phyloP scores from a whole-genome alignment of 2,329 filamentous ascomycete species.

The Arthrobotrys musiformis region DNA sequence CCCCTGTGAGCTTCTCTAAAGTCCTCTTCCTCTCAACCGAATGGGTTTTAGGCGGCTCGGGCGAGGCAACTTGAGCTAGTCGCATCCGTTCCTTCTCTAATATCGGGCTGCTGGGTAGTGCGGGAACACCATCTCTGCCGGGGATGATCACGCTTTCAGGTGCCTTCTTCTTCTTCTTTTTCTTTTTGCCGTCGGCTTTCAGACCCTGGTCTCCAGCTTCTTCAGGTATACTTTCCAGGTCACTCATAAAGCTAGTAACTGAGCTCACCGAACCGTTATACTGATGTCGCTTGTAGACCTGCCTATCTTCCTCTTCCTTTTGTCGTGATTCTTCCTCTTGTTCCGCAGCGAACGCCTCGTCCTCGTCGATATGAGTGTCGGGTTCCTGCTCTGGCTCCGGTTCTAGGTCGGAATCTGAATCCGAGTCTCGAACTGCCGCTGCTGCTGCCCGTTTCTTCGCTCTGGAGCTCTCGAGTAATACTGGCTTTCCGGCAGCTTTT shows the following conservation, averaged over 20 bases:
- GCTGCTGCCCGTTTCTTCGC: slow-evolving; percentile 29
- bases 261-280: slow-evolving; percentile 50
- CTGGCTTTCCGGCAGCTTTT: slow-evolving; percentile 29
- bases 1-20: slow-evolving; percentile 33
- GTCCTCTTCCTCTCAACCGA: slow-evolving; percentile 29
- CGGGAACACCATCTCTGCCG: slow-evolving; percentile 39
- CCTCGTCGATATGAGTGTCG: slow-evolving; percentile 23
- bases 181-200: slow-evolving; percentile 28
- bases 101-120: slow-evolving; percentile 45
- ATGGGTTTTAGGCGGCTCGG: slow-evolving; percentile 25
- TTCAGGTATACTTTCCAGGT: slow-evolving; percentile 54
- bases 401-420: neutral
- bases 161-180: slow-evolving; percentile 39
- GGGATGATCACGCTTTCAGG: slow-evolving; percentile 49
- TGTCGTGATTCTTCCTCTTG: neutral
- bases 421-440: neutral
- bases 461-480: slow-evolving; percentile 33
- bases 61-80: slow-evolving; percentile 12
- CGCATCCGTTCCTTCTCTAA: slow-evolving; percentile 26
- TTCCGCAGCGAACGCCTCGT: slow-evolving; percentile 21
- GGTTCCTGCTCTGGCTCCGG: slow-evolving; percentile 27
- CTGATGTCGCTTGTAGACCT: slow-evolving; percentile 33
- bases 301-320: neutral
- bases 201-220: slow-evolving; percentile 17
- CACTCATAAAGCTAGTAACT: slow-evolving; percentile 46